Percentiles rank a stretch among this genome's conserved stretches.
Evolutionary conservation across 768 basidiomycete genomes (phyloP).

Genomic region (Lactarius hengduanensis): DNA sequence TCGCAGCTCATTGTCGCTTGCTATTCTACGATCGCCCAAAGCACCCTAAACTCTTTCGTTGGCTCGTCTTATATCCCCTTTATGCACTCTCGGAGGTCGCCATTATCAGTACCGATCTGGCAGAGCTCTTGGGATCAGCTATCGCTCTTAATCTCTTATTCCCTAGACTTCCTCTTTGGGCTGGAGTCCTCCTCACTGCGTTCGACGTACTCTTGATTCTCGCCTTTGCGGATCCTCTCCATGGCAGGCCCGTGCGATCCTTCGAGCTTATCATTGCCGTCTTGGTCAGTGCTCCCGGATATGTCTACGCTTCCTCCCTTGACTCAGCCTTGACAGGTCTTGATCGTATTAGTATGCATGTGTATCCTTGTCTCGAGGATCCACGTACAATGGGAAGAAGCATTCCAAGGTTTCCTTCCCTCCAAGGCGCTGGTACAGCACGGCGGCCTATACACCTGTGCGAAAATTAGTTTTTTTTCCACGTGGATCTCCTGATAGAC

Average conservation of each 20-base stretch:
- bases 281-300: constrained; percentile 15
- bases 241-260: constrained; percentile 52
- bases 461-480: background rate
- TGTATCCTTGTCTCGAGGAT: constrained; percentile 29
- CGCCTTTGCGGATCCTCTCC: constrained; percentile 65
- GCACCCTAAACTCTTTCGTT: constrained; percentile 40
- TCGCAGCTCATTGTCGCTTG: constrained; percentile 49
- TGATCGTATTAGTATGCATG: constrained; percentile 28
- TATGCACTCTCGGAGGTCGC: constrained; percentile 48
- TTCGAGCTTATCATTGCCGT: constrained; percentile 61
- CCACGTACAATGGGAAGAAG: constrained; percentile 20
- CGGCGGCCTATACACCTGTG: constrained; percentile 27
- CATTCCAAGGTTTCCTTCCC: constrained; percentile 26
- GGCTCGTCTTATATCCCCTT: constrained; percentile 46
- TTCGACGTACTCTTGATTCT: constrained; percentile 57
- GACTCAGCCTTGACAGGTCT: constrained; percentile 17
- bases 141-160: constrained; percentile 56
- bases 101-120: constrained; percentile 56
- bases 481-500: background rate
- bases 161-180: constrained; percentile 49
- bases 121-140: constrained; percentile 60
- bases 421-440: constrained; percentile 24
- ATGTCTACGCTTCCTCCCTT: background rate
- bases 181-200: constrained; percentile 48
- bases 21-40: constrained; percentile 45